A percentile compares a stretch with the other conserved stretches of the same genome.
phyloP scores from a whole-genome alignment of 805 yeast species.

The Ogataea populi-albae region DNA sequence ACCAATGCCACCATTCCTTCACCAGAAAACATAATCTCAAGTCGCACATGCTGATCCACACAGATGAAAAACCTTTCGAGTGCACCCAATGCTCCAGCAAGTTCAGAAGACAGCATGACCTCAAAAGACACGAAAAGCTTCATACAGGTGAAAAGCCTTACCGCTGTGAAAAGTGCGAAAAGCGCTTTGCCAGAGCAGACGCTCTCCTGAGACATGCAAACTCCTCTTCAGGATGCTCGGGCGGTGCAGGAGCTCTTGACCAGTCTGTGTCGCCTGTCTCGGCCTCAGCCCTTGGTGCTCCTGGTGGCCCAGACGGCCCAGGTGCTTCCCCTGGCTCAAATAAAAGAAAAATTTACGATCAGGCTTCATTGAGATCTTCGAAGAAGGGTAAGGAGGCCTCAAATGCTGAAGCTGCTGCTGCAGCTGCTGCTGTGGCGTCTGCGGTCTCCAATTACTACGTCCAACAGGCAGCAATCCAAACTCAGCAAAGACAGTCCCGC shows the following conservation, averaged over 20 bases:
- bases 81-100: slow-evolving; percentile 59
- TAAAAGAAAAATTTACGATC: slow-evolving; percentile 15
- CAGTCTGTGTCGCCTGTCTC: slow-evolving; percentile 16
- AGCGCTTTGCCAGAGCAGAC: slow-evolving; percentile 71
- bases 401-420: slow-evolving; percentile 15
- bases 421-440: slow-evolving; percentile 22
- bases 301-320: slow-evolving; percentile 6
- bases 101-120: slow-evolving; percentile 72
- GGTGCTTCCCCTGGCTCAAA: slow-evolving; percentile 3
- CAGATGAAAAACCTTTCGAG: slow-evolving; percentile 58
- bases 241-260: slow-evolving; percentile 6
- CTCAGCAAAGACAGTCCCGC: slow-evolving; percentile 19
- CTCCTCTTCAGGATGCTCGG: slow-evolving; percentile 30
- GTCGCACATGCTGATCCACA: slow-evolving; percentile 67
- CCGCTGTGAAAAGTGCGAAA: slow-evolving; percentile 56
- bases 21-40: slow-evolving; percentile 74
- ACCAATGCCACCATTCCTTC: slow-evolving; percentile 60
- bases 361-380: slow-evolving; percentile 2
- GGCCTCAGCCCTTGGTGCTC: slow-evolving; percentile 9
- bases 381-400: slow-evolving; percentile 17
- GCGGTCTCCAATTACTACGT: slow-evolving; percentile 19
- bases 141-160: slow-evolving; percentile 77
- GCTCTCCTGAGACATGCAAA: slow-evolving; percentile 69
- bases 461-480: slow-evolving; percentile 18
- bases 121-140: slow-evolving; percentile 69